Evolutionary conservation across 805 yeast genomes (phyloP).

Genomic region (Phaffomyces thermotolerans): DNA sequence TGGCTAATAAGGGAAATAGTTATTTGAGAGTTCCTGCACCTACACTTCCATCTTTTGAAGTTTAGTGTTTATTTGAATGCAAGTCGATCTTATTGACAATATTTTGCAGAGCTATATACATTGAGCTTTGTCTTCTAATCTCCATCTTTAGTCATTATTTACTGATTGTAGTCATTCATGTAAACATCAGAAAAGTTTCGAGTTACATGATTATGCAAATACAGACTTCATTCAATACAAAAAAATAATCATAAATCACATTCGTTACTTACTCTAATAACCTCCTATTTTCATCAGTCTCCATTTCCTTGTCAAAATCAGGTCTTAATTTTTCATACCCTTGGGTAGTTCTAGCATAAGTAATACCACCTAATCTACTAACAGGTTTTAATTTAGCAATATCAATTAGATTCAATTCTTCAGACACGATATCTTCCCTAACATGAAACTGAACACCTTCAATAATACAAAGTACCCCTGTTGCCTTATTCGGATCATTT

Average conservation of each 20-base stretch:
- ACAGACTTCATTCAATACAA: too few relatives aligned
- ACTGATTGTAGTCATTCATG: too few relatives aligned
- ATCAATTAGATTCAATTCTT: constrained; percentile 34
- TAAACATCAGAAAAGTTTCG: too few relatives aligned
- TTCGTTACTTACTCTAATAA: neutral
- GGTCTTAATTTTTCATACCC: constrained; percentile 27
- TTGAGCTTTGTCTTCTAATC: too few relatives aligned
- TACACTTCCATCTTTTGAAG: neutral
- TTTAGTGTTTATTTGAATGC: neutral
- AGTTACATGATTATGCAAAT: too few relatives aligned
- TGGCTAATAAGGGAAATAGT: neutral
- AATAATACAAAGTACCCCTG: constrained; percentile 37
- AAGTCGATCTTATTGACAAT: too few relatives aligned
- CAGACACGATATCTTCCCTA: constrained; percentile 46
- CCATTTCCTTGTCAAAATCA: neutral
- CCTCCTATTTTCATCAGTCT: neutral
- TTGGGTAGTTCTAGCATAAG: constrained; percentile 37
- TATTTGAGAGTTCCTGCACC: neutral
- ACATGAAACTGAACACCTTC: constrained; percentile 55
- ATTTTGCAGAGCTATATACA: too few relatives aligned
- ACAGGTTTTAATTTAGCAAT: constrained; percentile 44
- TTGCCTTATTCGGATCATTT: constrained; percentile 24
- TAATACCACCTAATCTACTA: constrained; percentile 45
- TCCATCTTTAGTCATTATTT: too few relatives aligned
- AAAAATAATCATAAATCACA: too few relatives aligned